Base-by-base conservation (phyloP, 176 grass and related monocot species). In the Eleusine indica region DNA sequence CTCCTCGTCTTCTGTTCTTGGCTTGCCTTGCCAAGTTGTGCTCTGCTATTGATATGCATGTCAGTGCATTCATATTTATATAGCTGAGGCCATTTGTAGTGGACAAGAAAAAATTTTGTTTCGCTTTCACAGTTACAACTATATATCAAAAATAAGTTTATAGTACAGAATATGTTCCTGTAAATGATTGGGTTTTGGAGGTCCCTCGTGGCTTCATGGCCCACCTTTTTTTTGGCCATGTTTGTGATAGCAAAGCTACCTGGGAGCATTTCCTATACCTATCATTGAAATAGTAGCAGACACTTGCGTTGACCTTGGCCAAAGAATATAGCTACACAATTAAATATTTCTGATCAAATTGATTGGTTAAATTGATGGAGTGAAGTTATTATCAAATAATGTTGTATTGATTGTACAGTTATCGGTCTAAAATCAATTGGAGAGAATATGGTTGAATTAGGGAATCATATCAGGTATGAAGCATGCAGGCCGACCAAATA, bases 381-480 rank as follows among this genome's bases (percentile, higher is more conserved):
- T 56, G 17, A 56, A 18, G 17, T 56, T 4, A 17, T 19, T 56
- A 5, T 6, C 16, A 68, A 41, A 39, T 40, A 68, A 39, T 19
- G 15, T 41, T 40, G 15, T 21, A 19, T 19, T 40, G 30, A 54
- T 22, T 10, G 21, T 69, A 29, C 12, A 53, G 11, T 17, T 60
- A 13, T 60, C 56, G 64, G 47, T 7, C 19, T 41, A 12, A 80
- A 40, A 80, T 41, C 18, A 56, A 70, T 41, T 56, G 13, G 11
- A 80, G 18, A 41, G 65, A 54, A 41, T 42, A 7, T 69, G 65
- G 21, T 70, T 53, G 28, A 49, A 63, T 46, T 35, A 25, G 44
- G 60, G 60, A 68, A 54, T 80, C 30, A 22, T 40, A 80, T 80
- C 78, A 80, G 38, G 44, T 77, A 19, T 75, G 13, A 1, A 62